These are phyloP conservation scores for Sclerotinia borealis DNA, from an alignment of 2,329 filamentous ascomycete species.

Conservation along the genomic window DNA sequence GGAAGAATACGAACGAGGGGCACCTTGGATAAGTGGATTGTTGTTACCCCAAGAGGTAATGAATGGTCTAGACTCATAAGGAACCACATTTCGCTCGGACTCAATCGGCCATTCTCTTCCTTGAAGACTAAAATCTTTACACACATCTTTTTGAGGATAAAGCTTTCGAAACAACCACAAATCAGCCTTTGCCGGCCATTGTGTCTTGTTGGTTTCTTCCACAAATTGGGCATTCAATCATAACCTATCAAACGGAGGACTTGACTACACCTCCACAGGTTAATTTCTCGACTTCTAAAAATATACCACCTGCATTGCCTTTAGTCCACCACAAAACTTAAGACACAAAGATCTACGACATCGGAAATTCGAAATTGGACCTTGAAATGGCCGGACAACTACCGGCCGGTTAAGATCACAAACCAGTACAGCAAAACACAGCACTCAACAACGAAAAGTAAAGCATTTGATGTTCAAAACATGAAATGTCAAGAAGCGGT, in stretches of 20 bases:
- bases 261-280: neutral
- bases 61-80: slow-evolving; percentile 5
- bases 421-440: neutral
- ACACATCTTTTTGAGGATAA: neutral
- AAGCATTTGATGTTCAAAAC: neutral
- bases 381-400: neutral
- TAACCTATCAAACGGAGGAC: neutral
- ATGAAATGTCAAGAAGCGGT: neutral
- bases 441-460: neutral
- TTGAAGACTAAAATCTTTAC: neutral
- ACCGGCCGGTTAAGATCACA: neutral
- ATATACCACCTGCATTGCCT: too few relatives aligned
- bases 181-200: neutral
- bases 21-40: neutral
- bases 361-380: neutral
- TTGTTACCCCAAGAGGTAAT: neutral
- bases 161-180: neutral
- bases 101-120: neutral
- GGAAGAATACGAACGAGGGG: neutral
- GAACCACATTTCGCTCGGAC: slow-evolving; percentile 4
- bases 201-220: neutral
- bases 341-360: neutral
- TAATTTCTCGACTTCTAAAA: neutral
- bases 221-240: neutral
- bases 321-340: neutral